phyloP scores from a whole-genome alignment of 768 basidiomycete species.

The Boletus insuetus region DNA sequence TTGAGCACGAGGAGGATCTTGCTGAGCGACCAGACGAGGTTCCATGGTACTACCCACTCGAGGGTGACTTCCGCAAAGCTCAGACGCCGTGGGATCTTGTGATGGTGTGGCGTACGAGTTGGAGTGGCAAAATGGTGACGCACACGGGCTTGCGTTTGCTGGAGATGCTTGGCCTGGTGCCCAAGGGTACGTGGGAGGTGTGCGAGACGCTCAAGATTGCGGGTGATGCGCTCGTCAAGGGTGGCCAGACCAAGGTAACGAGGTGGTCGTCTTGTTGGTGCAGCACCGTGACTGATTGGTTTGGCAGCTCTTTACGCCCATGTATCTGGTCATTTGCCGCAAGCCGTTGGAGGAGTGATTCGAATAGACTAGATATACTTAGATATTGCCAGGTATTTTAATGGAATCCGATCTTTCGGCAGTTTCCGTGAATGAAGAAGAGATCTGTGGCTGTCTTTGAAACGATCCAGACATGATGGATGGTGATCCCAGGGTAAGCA shows the following conservation, averaged over 20 bases:
- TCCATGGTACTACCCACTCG: conserved; percentile 96
- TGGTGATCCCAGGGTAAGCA: conserved; percentile 63
- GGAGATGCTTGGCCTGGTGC: conserved; percentile 77
- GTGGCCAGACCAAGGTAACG: conserved; percentile 79
- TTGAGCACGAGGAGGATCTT: conserved; percentile 92
- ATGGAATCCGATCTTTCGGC: conserved; percentile 30
- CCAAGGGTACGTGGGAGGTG: conserved; percentile 90
- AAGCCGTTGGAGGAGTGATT: conserved; percentile 40
- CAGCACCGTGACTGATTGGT: background rate
- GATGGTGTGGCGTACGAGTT: conserved; percentile 87
- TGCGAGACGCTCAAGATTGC: conserved; percentile 87
- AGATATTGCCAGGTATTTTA: background rate
- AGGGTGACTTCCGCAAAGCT: conserved; percentile 88
- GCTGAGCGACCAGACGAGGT: conserved; percentile 76
- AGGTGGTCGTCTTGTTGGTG: background rate
- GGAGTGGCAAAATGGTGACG: conserved; percentile 79
- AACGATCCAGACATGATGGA: conserved; percentile 30
- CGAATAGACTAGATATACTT: too few species aligned
- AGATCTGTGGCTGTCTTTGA: background rate
- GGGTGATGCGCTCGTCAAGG: conserved; percentile 72
- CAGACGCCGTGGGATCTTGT: conserved; percentile 93
- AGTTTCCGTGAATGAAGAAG: conserved; percentile 10
- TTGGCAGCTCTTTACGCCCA: conserved; percentile 78
- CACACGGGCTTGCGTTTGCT: conserved; percentile 75
- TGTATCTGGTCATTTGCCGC: conserved; percentile 69